These are phyloP conservation scores for Podospora fimiseda DNA, from an alignment of 495 filamentous ascomycete species.

Conservation along the genomic window DNA sequence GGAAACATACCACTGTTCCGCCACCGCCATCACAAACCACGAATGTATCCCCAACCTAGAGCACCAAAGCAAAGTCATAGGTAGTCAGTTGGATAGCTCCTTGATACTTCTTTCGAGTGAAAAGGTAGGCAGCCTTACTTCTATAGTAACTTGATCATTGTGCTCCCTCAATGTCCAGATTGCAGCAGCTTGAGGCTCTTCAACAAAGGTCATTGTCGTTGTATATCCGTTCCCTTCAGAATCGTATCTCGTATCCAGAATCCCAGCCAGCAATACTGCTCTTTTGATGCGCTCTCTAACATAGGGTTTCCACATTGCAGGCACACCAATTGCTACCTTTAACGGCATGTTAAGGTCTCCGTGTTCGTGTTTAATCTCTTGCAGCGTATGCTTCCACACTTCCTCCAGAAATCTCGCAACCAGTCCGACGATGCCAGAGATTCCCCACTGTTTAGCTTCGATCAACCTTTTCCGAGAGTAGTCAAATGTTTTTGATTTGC, in stretches of 20 bases:
- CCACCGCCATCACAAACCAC: slow-evolving; percentile 3
- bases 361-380: neutral
- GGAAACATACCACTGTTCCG: slow-evolving; percentile 1
- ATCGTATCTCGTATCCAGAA: too few species aligned
- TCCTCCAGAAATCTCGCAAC: neutral
- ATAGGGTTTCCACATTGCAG: neutral
- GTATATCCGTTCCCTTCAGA: neutral
- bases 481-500: neutral
- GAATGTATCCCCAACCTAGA: slow-evolving; percentile 2
- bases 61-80: too few species aligned
- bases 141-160: too few species aligned
- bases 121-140: too few species aligned
- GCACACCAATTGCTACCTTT: neutral
- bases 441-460: neutral
- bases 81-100: too few species aligned
- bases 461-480: neutral
- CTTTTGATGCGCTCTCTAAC: neutral
- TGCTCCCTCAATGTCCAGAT: neutral
- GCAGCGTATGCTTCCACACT: neutral
- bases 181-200: slow-evolving; percentile 1
- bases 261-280: neutral
- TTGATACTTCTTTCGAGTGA: too few species aligned
- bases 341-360: neutral
- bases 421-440: neutral
- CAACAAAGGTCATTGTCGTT: neutral